Percentiles rank a stretch among this genome's conserved stretches.
Conservation (phyloP, 495 filamentous ascomycete genomes). For the Daldinia decipiens region DNA sequence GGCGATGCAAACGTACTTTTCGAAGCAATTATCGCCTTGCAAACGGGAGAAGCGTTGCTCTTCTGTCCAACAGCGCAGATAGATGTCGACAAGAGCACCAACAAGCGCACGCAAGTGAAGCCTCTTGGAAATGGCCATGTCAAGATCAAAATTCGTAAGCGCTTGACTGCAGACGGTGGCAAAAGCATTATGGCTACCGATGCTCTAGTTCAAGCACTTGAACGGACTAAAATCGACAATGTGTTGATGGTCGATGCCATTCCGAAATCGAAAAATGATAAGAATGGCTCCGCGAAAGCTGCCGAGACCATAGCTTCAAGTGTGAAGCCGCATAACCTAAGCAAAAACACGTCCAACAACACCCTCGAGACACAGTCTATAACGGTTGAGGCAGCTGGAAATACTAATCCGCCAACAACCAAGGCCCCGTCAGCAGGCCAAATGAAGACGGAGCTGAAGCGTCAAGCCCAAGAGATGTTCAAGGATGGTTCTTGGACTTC, state of each 20-base stretch:
- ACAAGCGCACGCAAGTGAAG: neutral
- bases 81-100: neutral
- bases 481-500: neutral
- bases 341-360: no score
- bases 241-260: neutral
- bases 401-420: neutral
- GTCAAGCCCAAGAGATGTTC: neutral
- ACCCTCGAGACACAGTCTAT: neutral
- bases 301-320: neutral
- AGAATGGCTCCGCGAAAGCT: neutral
- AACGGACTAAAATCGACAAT: neutral
- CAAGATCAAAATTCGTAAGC: neutral
- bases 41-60: neutral
- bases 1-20: neutral
- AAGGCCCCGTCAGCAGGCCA: neutral
- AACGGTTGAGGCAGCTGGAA: neutral
- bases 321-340: neutral
- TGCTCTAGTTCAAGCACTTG: neutral
- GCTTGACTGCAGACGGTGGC: neutral
- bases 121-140: neutral
- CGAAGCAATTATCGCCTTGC: neutral
- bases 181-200: conserved; percentile 2
- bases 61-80: neutral
- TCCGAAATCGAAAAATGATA: neutral
- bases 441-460: neutral